Conservation (phyloP, 345 rosid genomes). For the Brassica rapa region DNA sequence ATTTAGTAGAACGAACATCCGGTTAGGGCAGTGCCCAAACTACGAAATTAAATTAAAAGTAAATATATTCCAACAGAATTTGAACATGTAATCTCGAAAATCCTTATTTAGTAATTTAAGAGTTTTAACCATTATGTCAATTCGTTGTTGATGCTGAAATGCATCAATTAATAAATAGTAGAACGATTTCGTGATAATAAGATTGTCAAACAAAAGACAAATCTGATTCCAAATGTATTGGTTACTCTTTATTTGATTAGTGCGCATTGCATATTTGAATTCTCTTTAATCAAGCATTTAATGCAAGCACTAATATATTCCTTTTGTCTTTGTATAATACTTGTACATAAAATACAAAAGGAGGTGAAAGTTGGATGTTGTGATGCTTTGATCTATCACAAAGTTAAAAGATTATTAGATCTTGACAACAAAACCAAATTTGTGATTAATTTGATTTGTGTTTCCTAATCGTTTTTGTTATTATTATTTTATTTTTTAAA, state of each 20-base stretch:
- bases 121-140: neutral
- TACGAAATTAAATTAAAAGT: no score
- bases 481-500: neutral
- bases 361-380: slow-evolving; percentile 8
- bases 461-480: slow-evolving; percentile 2
- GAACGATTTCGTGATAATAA: neutral
- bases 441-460: neutral
- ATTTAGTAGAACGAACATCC: neutral
- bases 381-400: neutral
- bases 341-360: neutral
- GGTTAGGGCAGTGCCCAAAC: neutral
- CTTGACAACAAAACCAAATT: neutral
- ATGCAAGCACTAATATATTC: slow-evolving; percentile 10
- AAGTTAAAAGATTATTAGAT: neutral
- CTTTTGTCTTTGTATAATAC: neutral
- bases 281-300: slow-evolving; percentile 15
- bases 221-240: neutral
- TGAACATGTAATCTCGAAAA: no score
- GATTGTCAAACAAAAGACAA: neutral
- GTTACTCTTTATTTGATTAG: slow-evolving; percentile 12
- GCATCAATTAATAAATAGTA: neutral
- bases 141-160: neutral
- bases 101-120: no score
- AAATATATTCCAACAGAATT: no score
- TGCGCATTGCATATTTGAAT: slow-evolving; percentile 24